Evolutionary conservation across 805 yeast species (phyloP).

Genomic region (Brettanomyces sp.): DNA sequence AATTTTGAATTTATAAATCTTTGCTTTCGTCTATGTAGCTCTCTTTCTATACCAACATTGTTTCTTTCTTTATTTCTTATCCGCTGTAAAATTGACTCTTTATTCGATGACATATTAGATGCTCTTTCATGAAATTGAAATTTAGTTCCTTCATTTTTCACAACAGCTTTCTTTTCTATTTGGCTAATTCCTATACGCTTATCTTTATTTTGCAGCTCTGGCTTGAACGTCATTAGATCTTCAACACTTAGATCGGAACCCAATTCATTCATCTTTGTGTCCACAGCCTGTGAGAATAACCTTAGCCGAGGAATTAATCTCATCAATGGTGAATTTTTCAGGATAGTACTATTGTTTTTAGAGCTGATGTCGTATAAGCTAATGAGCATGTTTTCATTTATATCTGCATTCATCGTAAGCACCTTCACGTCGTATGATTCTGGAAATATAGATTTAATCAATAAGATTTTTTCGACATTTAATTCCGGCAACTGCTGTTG

Average conservation of each 20-base stretch:
- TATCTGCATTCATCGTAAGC: neutral
- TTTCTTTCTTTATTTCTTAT: constrained; percentile 28
- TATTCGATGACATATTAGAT: neutral
- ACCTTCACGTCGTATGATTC: constrained; percentile 1
- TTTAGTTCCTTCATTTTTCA: constrained; percentile 25
- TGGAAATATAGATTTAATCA: constrained; percentile 1
- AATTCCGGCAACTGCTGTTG: neutral
- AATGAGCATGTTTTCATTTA: neutral
- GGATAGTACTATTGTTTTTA: too few species aligned
- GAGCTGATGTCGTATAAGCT: neutral
- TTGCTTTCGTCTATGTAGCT: neutral
- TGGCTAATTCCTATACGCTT: neutral
- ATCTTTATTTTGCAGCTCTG: too few species aligned
- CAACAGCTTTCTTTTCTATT: neutral
- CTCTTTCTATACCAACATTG: constrained; percentile 5
- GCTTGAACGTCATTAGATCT: neutral
- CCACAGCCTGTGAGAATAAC: neutral
- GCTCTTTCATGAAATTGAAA: constrained; percentile 27
- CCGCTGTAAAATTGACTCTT: constrained; percentile 25
- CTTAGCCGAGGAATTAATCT: neutral
- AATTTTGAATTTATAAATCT: constrained; percentile 12
- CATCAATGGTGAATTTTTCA: neutral
- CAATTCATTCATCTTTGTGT: neutral
- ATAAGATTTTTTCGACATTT: neutral
- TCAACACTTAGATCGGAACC: neutral